phyloP scores from a whole-genome alignment of 208 protist species.

The Trypanosoma vivax region DNA sequence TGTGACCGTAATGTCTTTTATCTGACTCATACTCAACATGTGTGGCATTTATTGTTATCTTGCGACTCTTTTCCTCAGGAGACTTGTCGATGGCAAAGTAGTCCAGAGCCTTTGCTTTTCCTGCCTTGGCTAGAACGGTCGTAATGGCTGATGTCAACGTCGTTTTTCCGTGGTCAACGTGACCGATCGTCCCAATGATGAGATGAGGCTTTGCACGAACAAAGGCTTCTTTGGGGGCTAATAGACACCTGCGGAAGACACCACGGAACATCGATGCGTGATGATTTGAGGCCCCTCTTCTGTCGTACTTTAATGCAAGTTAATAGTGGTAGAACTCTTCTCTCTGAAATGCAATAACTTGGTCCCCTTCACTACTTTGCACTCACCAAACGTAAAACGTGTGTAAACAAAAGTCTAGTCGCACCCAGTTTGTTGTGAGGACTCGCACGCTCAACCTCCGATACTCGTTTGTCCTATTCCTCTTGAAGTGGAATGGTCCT shows the following conservation, averaged over 20 bases:
- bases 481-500: too few species aligned
- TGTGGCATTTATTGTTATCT: slow-evolving; percentile 99
- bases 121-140: slow-evolving; percentile 87
- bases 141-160: slow-evolving; percentile 98
- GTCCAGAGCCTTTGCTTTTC: slow-evolving; percentile 77
- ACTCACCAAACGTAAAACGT: too few species aligned
- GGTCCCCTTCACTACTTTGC: too few species aligned
- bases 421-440: too few species aligned
- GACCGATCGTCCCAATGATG: slow-evolving; percentile 99
- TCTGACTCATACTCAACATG: slow-evolving; percentile 98
- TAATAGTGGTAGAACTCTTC: background rate
- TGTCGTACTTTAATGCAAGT: background rate
- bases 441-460: too few species aligned
- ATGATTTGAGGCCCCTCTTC: background rate
- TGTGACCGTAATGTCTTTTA: slow-evolving; percentile 98
- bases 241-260: slow-evolving; percentile 31
- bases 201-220: slow-evolving; percentile 95
- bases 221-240: slow-evolving; percentile 83
- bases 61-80: slow-evolving; percentile 98
- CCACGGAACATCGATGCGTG: slow-evolving; percentile 31
- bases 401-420: too few species aligned
- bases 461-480: too few species aligned
- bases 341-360: background rate
- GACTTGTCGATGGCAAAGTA: slow-evolving; percentile 99
- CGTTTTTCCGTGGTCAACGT: slow-evolving; percentile 99